Evolutionary conservation across 768 basidiomycete species (phyloP).

Genomic region (Wakefieldia striispora): DNA sequence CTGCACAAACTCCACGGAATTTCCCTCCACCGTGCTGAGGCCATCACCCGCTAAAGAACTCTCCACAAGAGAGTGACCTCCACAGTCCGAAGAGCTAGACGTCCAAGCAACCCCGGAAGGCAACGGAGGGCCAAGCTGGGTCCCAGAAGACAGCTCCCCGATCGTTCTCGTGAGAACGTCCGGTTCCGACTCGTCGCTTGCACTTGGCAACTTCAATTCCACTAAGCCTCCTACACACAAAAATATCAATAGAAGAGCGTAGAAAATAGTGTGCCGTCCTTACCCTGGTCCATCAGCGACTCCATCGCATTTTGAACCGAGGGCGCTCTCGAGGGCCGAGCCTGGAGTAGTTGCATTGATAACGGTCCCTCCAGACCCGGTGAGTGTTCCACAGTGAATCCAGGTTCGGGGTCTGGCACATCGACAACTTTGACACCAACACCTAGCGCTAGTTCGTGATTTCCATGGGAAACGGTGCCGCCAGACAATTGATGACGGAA

Average conservation of each 20-base stretch:
- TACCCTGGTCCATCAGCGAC: conserved; percentile 65
- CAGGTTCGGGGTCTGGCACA: conserved; percentile 24
- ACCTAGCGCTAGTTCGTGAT: conserved; percentile 50
- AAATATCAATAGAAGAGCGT: background rate
- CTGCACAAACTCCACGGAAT: background rate
- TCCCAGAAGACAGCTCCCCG: conserved; percentile 40
- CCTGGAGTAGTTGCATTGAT: conserved; percentile 24
- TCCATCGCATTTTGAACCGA: conserved; percentile 47
- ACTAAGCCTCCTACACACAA: conserved; percentile 49
- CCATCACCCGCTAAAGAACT: conserved; percentile 1
- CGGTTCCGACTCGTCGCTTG: conserved; percentile 29
- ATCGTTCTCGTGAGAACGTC: conserved; percentile 42
- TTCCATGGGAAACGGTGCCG: conserved; percentile 6
- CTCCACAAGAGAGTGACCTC: background rate
- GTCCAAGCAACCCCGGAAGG: conserved; percentile 4
- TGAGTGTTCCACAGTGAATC: conserved; percentile 18
- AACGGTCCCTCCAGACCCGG: conserved; percentile 27
- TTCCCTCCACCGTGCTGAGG: conserved; percentile 4
- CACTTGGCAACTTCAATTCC: conserved; percentile 49
- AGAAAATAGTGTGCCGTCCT: background rate
- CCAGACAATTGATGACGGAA: conserved; percentile 5
- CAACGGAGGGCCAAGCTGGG: conserved; percentile 28
- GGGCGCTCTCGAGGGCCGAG: conserved; percentile 5
- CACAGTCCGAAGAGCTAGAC: background rate
- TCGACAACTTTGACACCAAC: conserved; percentile 56